Evolutionary conservation across 257 asterid genomes (phyloP), one percentile per base, ranked within the genome.

Genomic region (Scutellaria minor): DNA sequence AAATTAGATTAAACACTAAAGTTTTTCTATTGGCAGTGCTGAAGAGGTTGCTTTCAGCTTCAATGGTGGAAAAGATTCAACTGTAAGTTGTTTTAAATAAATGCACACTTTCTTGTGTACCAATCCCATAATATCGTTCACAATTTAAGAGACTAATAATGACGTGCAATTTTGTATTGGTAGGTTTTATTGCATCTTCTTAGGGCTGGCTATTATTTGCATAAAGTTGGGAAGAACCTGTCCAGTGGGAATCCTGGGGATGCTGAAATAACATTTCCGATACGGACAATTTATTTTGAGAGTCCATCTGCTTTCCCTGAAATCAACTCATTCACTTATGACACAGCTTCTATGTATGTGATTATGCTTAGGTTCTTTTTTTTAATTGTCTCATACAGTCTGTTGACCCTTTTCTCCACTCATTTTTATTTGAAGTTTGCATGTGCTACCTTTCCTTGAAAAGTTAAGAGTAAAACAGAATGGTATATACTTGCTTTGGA

Each of bases 11-110:
- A 48, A 73, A 18, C 62, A 15, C 78, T 76, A 47, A 57, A 50
- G 10, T 66, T 9, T 48, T 75, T 73, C 20, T 64, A 61, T 72
- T 56, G 47, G 50, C 95, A 94, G 99, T 72, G 74, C 89, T 68
- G 92, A 89, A 83, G 98, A 88, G 84, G 86, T 94, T 66, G 99
- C 97, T 20, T 81, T 94, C 68, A 94, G 99, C 90, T 94, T 94
- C 81, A 94, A 94, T 66, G 99, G 98, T 52, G 99, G 99, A 82
- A 94, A 94, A 78, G 98, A 91, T 83, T 94, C 99, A 53, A 94
- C 99, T 42, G 97, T 91, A 83, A 85, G 98, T 84, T 77, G 58
- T 64, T 45, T 74, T 39, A 51, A 52, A 37, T 40, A 71, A 55
- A 47, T 7, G 71, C 31, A 20, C 42, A 7, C 5, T 42, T 81